These are phyloP conservation scores for Triglochin maritima DNA, from an alignment of 106 monocot species.

Conservation along the genomic window DNA sequence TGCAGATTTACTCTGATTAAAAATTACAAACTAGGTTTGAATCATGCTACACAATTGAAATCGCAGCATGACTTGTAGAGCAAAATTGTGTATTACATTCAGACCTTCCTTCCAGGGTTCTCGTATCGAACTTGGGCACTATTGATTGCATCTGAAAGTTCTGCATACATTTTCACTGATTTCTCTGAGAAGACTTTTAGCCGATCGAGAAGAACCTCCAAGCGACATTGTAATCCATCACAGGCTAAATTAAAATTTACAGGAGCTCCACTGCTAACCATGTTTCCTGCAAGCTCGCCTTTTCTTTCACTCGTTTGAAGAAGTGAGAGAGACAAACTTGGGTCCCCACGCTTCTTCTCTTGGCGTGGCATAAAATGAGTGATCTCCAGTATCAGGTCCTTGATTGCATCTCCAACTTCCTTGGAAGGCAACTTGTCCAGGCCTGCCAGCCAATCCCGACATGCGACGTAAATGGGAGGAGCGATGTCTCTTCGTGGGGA, in stretches of 20 bases:
- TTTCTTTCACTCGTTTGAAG: conserved; percentile 8
- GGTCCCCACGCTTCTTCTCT: conserved; percentile 30
- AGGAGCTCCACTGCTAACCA: conserved; percentile 10
- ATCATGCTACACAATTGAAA: too few species aligned
- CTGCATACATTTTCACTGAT: conserved; percentile 37
- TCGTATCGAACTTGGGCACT: conserved; percentile 27
- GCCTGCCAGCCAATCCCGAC: conserved; percentile 45
- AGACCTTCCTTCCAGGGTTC: neutral
- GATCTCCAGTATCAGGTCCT: conserved; percentile 23
- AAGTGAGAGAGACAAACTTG: conserved; percentile 20
- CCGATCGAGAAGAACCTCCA: conserved; percentile 37
- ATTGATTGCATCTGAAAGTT: conserved; percentile 23
- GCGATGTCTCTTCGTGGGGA: conserved; percentile 31
- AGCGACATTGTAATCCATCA: conserved; percentile 33
- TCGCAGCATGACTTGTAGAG: too few species aligned
- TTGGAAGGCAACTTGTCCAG: conserved; percentile 24
- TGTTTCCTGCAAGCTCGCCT: conserved; percentile 7
- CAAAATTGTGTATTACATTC: too few species aligned
- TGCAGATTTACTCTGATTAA: too few species aligned
- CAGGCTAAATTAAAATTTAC: conserved; percentile 35
- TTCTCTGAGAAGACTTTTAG: conserved; percentile 36
- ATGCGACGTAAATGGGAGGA: conserved; percentile 73
- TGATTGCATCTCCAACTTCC: conserved; percentile 43
- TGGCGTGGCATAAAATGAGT: conserved; percentile 32
- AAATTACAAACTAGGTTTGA: too few species aligned